These are phyloP conservation scores for Nyctanthes arbortristis DNA, from an alignment of 257 asterid species.

Conservation along the genomic window DNA sequence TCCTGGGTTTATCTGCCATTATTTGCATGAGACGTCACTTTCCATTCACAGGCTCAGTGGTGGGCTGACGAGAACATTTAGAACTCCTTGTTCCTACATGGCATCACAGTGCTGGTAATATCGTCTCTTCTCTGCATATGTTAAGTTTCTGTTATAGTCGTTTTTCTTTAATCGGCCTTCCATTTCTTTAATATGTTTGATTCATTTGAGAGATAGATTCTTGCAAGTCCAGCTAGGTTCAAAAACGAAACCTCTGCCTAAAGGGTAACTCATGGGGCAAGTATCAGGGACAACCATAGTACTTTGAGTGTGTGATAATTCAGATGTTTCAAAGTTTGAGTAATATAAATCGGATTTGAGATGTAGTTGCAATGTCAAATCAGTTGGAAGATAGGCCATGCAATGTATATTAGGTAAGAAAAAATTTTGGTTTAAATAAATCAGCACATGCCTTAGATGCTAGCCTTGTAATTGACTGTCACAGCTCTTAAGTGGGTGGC, in stretches of 20 bases:
- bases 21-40: not conserved
- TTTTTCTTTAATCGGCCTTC: not conserved
- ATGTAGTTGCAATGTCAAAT: not conserved
- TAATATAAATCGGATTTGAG: not conserved
- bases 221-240: not conserved
- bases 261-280: not conserved
- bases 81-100: not conserved
- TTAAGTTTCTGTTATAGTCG: not conserved
- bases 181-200: not conserved
- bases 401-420: not conserved
- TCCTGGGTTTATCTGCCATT: not conserved
- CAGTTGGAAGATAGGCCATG: not conserved
- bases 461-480: not conserved
- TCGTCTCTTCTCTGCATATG: not conserved
- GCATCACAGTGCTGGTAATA: not conserved
- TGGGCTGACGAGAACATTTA: not conserved
- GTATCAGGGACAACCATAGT: not conserved
- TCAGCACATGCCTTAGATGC: not conserved
- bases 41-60: not conserved
- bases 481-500: not conserved
- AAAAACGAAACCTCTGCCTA: not conserved
- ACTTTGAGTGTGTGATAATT: not conserved
- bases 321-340: not conserved
- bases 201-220: not conserved
- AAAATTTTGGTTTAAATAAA: not conserved